Evolutionary conservation across 2,329 filamentous ascomycete genomes (phyloP).

Genomic region (Penicillium sp.): DNA sequence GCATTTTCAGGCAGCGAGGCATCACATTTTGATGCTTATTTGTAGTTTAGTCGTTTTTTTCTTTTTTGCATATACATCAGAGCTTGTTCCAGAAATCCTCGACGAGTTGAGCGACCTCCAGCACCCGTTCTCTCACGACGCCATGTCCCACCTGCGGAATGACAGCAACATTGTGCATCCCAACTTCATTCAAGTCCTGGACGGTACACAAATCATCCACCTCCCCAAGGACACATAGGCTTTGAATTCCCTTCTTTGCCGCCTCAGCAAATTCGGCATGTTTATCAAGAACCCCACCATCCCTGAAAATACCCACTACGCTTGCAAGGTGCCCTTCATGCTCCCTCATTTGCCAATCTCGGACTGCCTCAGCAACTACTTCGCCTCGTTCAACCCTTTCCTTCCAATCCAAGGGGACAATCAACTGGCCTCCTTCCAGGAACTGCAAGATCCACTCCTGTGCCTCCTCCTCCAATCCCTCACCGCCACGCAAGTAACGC

Average conservation of each 20-base stretch:
- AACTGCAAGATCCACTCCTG: constrained; percentile 36
- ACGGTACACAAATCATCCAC: constrained; percentile 34
- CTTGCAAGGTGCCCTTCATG: constrained; percentile 46
- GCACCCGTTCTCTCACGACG: constrained; percentile 36
- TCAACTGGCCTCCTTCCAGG: constrained; percentile 43
- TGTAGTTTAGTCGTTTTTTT: too few species aligned
- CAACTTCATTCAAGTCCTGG: constrained; percentile 30
- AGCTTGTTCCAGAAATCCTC: constrained; percentile 27
- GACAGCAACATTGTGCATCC: constrained; percentile 35
- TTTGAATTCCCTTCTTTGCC: constrained; percentile 21
- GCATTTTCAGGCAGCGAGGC: constrained; percentile 18
- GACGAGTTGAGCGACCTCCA: constrained; percentile 36
- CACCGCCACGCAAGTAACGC: constrained; percentile 22
- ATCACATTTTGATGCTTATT: neutral
- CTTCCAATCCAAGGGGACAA: constrained; percentile 45
- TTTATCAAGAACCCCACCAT: constrained; percentile 43
- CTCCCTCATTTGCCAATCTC: constrained; percentile 46
- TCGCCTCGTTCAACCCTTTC: constrained; percentile 40
- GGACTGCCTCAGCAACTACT: constrained; percentile 46
- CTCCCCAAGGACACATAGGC: constrained; percentile 35
- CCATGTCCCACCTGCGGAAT: constrained; percentile 39
- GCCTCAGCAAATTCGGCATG: constrained; percentile 31
- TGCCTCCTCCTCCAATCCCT: constrained; percentile 29
- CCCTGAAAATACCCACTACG: constrained; percentile 46
- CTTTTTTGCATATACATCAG: too few species aligned